These are phyloP conservation scores for Trametes punicea DNA, from an alignment of 768 basidiomycete genomes.

Conservation along the genomic window DNA sequence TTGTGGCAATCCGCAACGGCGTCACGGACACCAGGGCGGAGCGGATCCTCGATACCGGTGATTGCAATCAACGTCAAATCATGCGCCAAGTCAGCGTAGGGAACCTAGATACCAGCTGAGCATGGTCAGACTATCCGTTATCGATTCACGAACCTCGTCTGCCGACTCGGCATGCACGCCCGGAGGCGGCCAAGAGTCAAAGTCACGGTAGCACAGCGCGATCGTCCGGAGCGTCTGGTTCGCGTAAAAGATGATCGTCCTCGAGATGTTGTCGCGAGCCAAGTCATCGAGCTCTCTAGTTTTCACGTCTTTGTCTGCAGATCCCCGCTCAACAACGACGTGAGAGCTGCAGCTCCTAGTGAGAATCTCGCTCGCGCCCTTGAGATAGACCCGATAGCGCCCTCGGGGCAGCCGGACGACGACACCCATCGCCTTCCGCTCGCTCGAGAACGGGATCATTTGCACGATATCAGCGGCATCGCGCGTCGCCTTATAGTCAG, in stretches of 20 bases:
- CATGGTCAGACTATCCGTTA: not conserved
- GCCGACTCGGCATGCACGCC: conserved; percentile 38
- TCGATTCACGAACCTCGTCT: conserved; percentile 47
- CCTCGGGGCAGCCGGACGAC: conserved; percentile 62
- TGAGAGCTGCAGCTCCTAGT: conserved; percentile 71
- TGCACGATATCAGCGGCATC: conserved; percentile 63
- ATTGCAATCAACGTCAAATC: conserved; percentile 87
- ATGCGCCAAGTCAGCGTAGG: conserved; percentile 63
- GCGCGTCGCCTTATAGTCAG: conserved; percentile 62
- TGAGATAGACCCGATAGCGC: conserved; percentile 70
- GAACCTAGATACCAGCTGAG: conserved; percentile 40
- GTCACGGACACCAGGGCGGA: conserved; percentile 84
- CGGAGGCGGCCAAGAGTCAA: conserved; percentile 79
- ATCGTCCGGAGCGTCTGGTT: conserved; percentile 95
- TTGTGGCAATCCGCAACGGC: conserved; percentile 84
- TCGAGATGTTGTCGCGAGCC: conserved; percentile 76
- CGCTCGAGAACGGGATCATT: conserved; percentile 92
- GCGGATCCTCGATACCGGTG: conserved; percentile 94
- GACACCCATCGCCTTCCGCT: conserved; percentile 93
- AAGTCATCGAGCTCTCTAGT: conserved; percentile 60
- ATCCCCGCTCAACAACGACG: conserved; percentile 58
- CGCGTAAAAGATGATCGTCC: conserved; percentile 97
- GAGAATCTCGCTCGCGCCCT: conserved; percentile 94
- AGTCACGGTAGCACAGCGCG: conserved; percentile 90
- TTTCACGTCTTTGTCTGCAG: conserved; percentile 41